phyloP scores from a whole-genome alignment of 2,329 filamentous ascomycete species.

The Neofusicoccum umdonicola region DNA sequence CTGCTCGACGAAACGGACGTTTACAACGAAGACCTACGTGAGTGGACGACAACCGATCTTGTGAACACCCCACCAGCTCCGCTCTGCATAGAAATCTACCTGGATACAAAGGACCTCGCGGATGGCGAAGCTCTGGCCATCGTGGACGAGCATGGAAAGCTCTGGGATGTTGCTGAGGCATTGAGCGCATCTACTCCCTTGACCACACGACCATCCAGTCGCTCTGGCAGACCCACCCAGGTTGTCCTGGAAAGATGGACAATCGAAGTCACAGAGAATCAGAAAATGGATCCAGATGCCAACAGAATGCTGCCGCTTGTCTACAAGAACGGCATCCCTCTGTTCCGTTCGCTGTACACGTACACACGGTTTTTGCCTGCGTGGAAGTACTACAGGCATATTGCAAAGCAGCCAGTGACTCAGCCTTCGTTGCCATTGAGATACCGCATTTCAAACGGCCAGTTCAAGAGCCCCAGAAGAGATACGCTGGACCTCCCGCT shows the following conservation, averaged over 20 bases:
- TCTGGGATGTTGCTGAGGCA: slow-evolving; percentile 87
- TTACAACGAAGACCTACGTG: slow-evolving; percentile 74
- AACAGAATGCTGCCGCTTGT: slow-evolving; percentile 66
- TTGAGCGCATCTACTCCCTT: slow-evolving; percentile 62
- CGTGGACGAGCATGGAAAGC: slow-evolving; percentile 83
- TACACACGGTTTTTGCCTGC: slow-evolving; percentile 79
- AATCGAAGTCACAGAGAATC: slow-evolving; percentile 69
- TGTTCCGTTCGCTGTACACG: slow-evolving; percentile 85
- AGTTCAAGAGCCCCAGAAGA: slow-evolving; percentile 50
- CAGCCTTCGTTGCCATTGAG: slow-evolving; percentile 66
- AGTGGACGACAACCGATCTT: slow-evolving; percentile 79
- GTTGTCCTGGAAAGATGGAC: slow-evolving; percentile 90
- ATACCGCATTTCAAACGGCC: slow-evolving; percentile 72
- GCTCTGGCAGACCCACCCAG: slow-evolving; percentile 55
- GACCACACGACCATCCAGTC: slow-evolving; percentile 47
- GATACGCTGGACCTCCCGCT: slow-evolving; percentile 73
- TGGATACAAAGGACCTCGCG: slow-evolving; percentile 76
- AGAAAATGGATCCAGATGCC: slow-evolving; percentile 49
- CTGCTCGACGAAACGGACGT: slow-evolving; percentile 90
- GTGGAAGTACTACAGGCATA: slow-evolving; percentile 77
- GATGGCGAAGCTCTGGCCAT: slow-evolving; percentile 84
- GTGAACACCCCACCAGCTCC: slow-evolving; percentile 75
- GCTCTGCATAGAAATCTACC: slow-evolving; percentile 84
- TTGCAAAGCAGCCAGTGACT: slow-evolving; percentile 66
- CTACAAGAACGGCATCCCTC: slow-evolving; percentile 95